Evolutionary conservation across 1,284 basidiomycete species (phyloP).

Genomic region (Ceratobasidium sp.): DNA sequence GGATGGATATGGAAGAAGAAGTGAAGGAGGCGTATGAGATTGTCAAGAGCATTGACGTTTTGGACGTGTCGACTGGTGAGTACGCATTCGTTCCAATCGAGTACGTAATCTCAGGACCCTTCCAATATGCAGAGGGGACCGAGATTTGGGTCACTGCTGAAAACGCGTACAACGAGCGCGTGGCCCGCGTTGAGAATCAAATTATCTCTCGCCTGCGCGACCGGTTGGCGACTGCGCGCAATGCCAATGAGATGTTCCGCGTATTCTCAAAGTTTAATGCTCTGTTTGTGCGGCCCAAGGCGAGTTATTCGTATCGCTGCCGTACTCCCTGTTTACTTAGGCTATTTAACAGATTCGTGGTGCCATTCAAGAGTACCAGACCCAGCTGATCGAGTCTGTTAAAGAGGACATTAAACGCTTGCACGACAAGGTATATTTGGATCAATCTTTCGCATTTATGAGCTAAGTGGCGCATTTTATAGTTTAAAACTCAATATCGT

Average conservation of each 20-base stretch:
- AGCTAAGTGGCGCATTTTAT: slow-evolving; percentile 18
- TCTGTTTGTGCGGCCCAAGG: slow-evolving; percentile 97
- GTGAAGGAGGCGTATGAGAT: slow-evolving; percentile 94
- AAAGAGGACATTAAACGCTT: slow-evolving; percentile 96
- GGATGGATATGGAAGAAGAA: slow-evolving; percentile 97
- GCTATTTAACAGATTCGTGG: slow-evolving; percentile 75
- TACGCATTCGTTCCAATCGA: slow-evolving; percentile 40
- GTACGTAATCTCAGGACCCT: neutral
- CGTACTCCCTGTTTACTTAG: neutral
- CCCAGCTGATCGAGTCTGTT: slow-evolving; percentile 95
- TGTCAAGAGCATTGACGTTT: slow-evolving; percentile 93
- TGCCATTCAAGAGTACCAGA: slow-evolving; percentile 99
- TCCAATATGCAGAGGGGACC: slow-evolving; percentile 75
- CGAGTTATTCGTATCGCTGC: slow-evolving; percentile 48
- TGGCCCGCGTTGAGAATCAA: slow-evolving; percentile 96
- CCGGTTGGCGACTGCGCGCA: slow-evolving; percentile 92
- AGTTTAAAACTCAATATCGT: slow-evolving; percentile 94
- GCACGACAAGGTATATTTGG: slow-evolving; percentile 81
- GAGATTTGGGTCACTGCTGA: slow-evolving; percentile 98
- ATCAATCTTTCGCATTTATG: slow-evolving; percentile 1
- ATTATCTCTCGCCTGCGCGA: slow-evolving; percentile 94
- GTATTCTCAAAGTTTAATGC: slow-evolving; percentile 99
- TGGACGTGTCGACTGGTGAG: slow-evolving; percentile 89
- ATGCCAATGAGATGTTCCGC: slow-evolving; percentile 99
- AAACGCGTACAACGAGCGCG: slow-evolving; percentile 96